Evolutionary conservation across 129 eudicot genomes (phyloP).

Genomic region (carrot (Daucus carota)): DNA sequence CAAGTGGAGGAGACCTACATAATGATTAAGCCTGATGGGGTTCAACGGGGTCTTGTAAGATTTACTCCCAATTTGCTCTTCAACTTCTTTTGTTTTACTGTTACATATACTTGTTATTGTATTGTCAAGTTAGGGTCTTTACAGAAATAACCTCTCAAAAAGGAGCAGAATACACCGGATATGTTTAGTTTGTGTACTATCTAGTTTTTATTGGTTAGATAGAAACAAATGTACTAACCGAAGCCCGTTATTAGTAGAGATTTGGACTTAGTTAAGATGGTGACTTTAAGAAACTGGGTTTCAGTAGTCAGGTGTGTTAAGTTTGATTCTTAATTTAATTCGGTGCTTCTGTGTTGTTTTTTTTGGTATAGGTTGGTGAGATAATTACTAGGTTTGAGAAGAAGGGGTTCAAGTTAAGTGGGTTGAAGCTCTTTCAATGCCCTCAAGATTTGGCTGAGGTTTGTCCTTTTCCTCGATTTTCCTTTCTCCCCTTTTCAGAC

Average conservation of each 20-base stretch:
- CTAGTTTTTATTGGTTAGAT: not conserved
- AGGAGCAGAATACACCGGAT: not conserved
- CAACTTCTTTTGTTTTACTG: not conserved
- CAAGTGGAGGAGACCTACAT: conserved; percentile 79
- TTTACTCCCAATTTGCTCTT: not conserved
- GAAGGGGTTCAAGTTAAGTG: conserved; percentile 89
- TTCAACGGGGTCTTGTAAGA: conserved; percentile 91
- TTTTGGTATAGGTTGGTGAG: conserved; percentile 70
- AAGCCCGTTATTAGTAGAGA: too few species aligned
- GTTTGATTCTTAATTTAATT: not conserved
- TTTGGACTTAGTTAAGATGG: not conserved
- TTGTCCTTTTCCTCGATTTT: conserved; percentile 16
- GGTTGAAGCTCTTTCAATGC: conserved; percentile 83
- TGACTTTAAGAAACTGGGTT: not conserved
- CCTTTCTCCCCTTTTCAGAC: not conserved
- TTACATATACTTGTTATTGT: not conserved
- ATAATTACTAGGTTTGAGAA: conserved; percentile 94
- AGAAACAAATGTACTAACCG: too few species aligned
- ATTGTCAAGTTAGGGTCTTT: not conserved
- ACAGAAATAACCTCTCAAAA: not conserved
- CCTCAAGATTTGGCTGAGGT: conserved; percentile 89
- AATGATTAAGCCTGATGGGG: conserved; percentile 99
- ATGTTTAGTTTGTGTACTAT: not conserved
- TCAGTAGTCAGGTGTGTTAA: not conserved
- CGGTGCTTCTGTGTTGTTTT: conserved; percentile 1